Evolutionary conservation across 1,284 basidiomycete genomes (phyloP), one percentile per base, ranked within the genome.

Genomic region (Heterobasidion parviporum): DNA sequence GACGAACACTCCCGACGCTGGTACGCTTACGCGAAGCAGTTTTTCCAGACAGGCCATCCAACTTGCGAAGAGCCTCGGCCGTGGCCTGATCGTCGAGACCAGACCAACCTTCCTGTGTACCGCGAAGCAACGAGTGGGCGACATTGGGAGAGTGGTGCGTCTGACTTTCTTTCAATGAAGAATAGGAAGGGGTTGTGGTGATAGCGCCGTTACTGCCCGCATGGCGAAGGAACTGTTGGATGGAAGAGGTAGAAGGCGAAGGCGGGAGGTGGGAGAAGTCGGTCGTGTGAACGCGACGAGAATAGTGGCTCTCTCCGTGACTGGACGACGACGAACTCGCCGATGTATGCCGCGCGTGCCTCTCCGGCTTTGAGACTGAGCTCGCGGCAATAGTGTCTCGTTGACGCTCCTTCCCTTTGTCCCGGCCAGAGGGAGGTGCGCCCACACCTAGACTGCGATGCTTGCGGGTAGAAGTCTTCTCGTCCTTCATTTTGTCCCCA

Each of bases 191-290:
- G 1, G 80, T 74, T 14, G 75, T 74, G 26, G 76, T 72, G 4
- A 78, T 71, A 44, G 68, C 76, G 48, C 71, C 73, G 12, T 75
- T 65, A 50, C 70, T 74, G 48, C 76, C 71, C 9, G 79, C 75
- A 58, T 83, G 82, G 49, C 82, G 80, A 57, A 93, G 72, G 64
- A 94, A 87, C 60, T 92, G 89, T 60, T 91, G 87, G 58, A 94
- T 92, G 1, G 89, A 89, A 2, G 88, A 82, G 3, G 89, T 84
- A 2, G 91, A 91, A 8, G 93, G 91, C 14, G 91, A 93, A 7
- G 92, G 90, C 8, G 92, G 92, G 3, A 94, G 75, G 67, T 92
- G 90, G 0, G 92, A 92, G 70, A 91, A 93, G 68, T 94, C 91
- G n/a, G 83, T 81, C 49, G 79, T 75, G 59, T 81, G 80, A 50